phyloP scores from a whole-genome alignment of 352 stramenopile genomes.

The Globisporangium barbulae region DNA sequence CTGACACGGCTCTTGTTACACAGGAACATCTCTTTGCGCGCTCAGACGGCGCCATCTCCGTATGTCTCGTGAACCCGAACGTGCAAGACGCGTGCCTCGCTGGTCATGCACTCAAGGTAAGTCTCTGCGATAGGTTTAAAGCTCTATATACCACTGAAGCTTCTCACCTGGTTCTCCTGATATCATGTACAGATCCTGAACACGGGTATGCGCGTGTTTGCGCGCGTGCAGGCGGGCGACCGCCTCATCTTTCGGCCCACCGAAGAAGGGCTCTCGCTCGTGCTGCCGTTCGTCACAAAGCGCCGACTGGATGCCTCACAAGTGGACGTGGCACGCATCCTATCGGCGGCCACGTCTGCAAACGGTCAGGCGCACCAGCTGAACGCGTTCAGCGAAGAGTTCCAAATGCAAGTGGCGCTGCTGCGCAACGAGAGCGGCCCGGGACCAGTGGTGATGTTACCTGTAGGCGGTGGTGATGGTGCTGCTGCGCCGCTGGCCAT shows the following conservation, averaged over 20 bases:
- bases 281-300: constrained; percentile 85
- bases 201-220: constrained; percentile 87
- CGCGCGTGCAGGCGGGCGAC: constrained; percentile 48
- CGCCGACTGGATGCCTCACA: constrained; percentile 34
- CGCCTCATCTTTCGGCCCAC: constrained; percentile 69
- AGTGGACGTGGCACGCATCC: constrained; percentile 24
- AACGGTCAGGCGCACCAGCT: constrained; percentile 27
- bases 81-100: constrained; percentile 51
- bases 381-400: constrained; percentile 27
- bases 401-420: constrained; percentile 28
- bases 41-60: constrained; percentile 58
- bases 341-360: constrained; percentile 15
- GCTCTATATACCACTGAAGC: not conserved
- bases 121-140: not conserved
- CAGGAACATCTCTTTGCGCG: constrained; percentile 61
- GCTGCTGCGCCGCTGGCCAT: not conserved
- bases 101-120: constrained; percentile 48
- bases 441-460: constrained; percentile 43
- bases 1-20: constrained; percentile 3
- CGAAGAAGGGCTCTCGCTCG: constrained; percentile 69
- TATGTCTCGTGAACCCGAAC: constrained; percentile 57
- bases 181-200: constrained; percentile 60
- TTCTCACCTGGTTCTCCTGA: not conserved
- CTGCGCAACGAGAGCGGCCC: constrained; percentile 35
- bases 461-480: constrained; percentile 1